phyloP scores from a whole-genome alignment of 2,329 filamentous ascomycete genomes.

The Colletotrichum australisinense region DNA sequence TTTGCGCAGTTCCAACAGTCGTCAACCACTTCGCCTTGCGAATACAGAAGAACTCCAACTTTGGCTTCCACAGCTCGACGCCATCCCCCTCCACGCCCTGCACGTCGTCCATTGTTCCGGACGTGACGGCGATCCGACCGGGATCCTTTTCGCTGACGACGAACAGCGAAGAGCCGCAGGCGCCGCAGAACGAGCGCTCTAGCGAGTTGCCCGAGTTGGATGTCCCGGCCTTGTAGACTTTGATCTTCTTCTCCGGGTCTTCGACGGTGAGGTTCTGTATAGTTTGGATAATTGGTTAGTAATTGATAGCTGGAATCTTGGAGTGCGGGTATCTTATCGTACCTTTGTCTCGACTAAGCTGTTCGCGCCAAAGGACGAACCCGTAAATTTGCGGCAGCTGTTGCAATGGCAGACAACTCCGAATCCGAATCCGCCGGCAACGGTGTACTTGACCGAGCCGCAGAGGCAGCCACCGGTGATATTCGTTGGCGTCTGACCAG shows the following conservation, averaged over 20 bases:
- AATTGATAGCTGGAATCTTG: no score
- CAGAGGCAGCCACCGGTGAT: slow-evolving; percentile 1
- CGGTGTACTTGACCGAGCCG: slow-evolving; percentile 1
- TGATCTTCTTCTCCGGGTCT: neutral
- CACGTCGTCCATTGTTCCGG: neutral
- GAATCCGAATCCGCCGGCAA: neutral
- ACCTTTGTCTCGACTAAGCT: slow-evolving; percentile 5
- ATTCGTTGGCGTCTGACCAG: neutral
- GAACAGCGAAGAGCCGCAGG: slow-evolving; percentile 1
- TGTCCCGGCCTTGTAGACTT: neutral
- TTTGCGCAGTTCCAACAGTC: neutral
- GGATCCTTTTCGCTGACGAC: neutral
- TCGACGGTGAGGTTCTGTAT: neutral
- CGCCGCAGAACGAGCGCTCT: slow-evolving; percentile 1
- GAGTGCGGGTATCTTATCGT: neutral
- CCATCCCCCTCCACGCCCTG: neutral
- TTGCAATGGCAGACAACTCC: slow-evolving; percentile 15
- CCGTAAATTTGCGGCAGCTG: slow-evolving; percentile 8
- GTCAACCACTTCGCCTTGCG: neutral
- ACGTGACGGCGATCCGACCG: neutral
- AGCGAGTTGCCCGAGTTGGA: neutral
- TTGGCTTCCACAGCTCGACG: neutral
- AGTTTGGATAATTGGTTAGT: neutral
- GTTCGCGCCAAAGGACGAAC: slow-evolving; percentile 6
- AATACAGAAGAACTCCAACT: neutral